Conservation (phyloP, 2,329 filamentous ascomycete species). For the Fonsecaea multimorphosa region DNA sequence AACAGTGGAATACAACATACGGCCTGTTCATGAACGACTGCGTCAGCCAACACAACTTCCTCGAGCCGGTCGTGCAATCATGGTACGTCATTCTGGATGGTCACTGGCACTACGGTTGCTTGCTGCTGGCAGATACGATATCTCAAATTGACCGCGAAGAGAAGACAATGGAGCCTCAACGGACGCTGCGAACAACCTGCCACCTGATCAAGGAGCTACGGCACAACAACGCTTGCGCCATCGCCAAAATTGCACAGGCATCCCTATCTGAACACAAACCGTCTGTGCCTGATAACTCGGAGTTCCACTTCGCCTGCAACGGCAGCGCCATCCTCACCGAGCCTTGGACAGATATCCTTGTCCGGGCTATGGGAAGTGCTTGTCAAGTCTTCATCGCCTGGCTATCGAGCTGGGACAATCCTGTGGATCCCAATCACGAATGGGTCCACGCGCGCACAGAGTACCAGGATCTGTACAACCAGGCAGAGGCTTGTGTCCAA, state of each 20-base stretch:
- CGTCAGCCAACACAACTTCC: conserved; percentile 55
- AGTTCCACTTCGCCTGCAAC: conserved; percentile 60
- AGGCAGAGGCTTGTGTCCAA: conserved; percentile 30
- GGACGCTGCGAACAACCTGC: conserved; percentile 17
- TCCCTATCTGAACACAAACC: conserved; percentile 28
- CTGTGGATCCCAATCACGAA: conserved; percentile 10
- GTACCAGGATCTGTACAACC: conserved; percentile 22
- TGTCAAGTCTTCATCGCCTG: conserved; percentile 32
- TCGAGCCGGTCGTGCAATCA: conserved; percentile 62
- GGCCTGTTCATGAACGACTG: conserved; percentile 61
- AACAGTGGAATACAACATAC: conserved; percentile 62
- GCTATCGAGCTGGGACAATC: conserved; percentile 22
- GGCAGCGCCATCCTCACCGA: conserved; percentile 65
- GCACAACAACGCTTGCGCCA: conserved; percentile 23
- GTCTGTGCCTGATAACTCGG: conserved; percentile 39
- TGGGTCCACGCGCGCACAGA: conserved; percentile 23
- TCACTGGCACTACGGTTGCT: conserved; percentile 64
- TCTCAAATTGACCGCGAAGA: conserved; percentile 56
- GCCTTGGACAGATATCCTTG: conserved; percentile 62
- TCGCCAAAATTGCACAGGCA: conserved; percentile 29
- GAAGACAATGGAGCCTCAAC: conserved; percentile 38
- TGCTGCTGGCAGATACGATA: conserved; percentile 64
- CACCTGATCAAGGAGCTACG: conserved; percentile 23
- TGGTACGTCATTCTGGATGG: conserved; percentile 66
- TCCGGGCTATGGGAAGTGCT: conserved; percentile 33